Conservation (phyloP, 768 basidiomycete genomes). For the Clavaria fumosa region DNA sequence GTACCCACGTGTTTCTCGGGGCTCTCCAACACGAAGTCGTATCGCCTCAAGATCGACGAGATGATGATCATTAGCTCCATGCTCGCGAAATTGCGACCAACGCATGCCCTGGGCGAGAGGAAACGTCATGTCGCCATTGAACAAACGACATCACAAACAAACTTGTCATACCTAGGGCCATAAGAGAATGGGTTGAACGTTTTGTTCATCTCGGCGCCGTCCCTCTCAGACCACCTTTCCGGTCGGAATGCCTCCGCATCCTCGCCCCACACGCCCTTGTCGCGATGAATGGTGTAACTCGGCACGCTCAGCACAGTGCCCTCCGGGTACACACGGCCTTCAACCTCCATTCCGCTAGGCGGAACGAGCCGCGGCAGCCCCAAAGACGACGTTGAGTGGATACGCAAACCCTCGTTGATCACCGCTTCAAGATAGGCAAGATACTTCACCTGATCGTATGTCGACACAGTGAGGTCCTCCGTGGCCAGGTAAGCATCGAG, state of each 20-base stretch:
- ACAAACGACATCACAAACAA: conserved; percentile 1
- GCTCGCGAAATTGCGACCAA: conserved; percentile 68
- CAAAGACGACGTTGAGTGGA: conserved; percentile 72
- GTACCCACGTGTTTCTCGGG: conserved; percentile 38
- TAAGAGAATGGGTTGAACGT: conserved; percentile 79
- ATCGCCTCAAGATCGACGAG: conserved; percentile 64
- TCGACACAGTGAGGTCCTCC: conserved; percentile 45
- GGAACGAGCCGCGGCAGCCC: conserved; percentile 75
- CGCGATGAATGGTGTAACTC: conserved; percentile 71
- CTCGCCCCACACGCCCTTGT: conserved; percentile 56
- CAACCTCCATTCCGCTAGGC: conserved; percentile 50
- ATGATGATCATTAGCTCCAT: conserved; percentile 72
- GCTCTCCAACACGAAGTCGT: conserved; percentile 52
- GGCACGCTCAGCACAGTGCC: conserved; percentile 73
- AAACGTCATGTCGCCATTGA: conserved; percentile 1
- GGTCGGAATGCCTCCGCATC: conserved; percentile 64
- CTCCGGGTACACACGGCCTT: conserved; percentile 45
- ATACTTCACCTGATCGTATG: conserved; percentile 53
- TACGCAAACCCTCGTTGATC: conserved; percentile 72
- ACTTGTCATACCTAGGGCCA: conserved; percentile 47
- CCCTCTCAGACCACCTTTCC: conserved; percentile 73
- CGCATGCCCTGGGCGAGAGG: conserved; percentile 43
- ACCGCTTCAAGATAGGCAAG: conserved; percentile 74
- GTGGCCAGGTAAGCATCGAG: conserved; percentile 44
- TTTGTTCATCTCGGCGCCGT: conserved; percentile 43